Conservation (phyloP, 768 basidiomycete genomes). For the Tulasnella sp. region DNA sequence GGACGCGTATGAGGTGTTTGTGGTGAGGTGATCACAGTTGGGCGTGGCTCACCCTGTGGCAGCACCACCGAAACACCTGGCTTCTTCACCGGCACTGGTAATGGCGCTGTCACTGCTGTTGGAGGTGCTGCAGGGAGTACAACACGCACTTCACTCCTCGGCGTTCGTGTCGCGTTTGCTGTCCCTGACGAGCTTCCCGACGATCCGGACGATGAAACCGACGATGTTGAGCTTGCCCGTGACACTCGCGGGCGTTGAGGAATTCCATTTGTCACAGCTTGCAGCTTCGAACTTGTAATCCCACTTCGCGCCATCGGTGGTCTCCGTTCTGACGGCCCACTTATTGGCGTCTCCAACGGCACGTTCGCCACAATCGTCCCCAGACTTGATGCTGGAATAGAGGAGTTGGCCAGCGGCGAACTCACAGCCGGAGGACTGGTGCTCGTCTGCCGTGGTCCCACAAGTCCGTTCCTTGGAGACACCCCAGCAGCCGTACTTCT, state of each 20-base stretch:
- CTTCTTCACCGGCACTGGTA: slow-evolving; percentile 1
- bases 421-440: slow-evolving; percentile 5
- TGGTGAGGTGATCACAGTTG: slow-evolving; percentile 14
- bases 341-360: not conserved
- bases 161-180: not conserved
- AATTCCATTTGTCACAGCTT: too few species aligned
- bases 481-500: not conserved
- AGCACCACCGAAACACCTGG: not conserved
- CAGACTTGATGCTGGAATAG: slow-evolving; percentile 7
- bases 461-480: not conserved
- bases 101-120: not conserved
- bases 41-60: slow-evolving; percentile 9
- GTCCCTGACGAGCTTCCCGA: slow-evolving; percentile 5
- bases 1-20: not conserved
- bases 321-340: not conserved
- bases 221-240: not conserved
- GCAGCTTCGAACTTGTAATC: not conserved
- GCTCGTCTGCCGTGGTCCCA: slow-evolving; percentile 3
- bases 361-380: slow-evolving; percentile 10
- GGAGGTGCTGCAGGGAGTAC: slow-evolving; percentile 4
- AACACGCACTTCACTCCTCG: not conserved
- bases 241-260: not conserved
- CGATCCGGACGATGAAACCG: not conserved
- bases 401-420: slow-evolving; percentile 2
- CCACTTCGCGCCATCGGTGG: slow-evolving; percentile 8